A percentile compares a stretch with the other conserved stretches of the same genome.
Conservation (phyloP, 2,329 filamentous ascomycete genomes). For the Trichoderma arundinaceum region DNA sequence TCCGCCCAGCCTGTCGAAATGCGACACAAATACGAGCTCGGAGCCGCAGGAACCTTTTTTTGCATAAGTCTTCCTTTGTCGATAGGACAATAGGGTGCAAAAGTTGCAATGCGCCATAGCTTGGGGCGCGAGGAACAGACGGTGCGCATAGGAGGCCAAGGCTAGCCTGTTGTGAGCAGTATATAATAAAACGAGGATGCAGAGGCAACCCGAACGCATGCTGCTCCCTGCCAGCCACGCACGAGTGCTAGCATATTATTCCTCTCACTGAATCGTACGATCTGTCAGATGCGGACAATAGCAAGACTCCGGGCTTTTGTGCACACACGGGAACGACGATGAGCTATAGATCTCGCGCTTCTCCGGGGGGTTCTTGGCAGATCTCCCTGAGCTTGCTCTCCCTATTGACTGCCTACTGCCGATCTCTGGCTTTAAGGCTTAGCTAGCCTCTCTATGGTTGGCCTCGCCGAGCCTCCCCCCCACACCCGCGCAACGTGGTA, state of each 20-base stretch:
- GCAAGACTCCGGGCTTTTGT: background rate
- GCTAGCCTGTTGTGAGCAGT: background rate
- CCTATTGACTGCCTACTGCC: background rate
- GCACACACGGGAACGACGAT: background rate
- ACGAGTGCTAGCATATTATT: no score
- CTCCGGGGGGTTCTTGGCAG: constrained; percentile 21
- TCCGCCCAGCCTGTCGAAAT: no score
- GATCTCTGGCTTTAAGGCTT: constrained; percentile 27
- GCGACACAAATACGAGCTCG: constrained; percentile 14
- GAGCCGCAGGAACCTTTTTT: background rate
- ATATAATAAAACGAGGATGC: background rate
- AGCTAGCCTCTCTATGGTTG: constrained; percentile 11
- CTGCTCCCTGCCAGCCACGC: no score
- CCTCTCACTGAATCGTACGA: no score
- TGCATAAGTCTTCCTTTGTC: no score
- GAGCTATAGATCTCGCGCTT: background rate
- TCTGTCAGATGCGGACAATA: no score
- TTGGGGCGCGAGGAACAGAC: background rate
- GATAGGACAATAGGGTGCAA: constrained; percentile 8
- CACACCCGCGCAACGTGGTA: constrained; percentile 22
- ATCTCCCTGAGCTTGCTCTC: constrained; percentile 10
- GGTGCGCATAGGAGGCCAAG: background rate
- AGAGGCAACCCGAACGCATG: constrained; percentile 6
- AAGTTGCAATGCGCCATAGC: constrained; percentile 2
- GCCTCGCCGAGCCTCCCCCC: no score